Conservation (phyloP, 2,329 filamentous ascomycete genomes). For the Alternaria atra region DNA sequence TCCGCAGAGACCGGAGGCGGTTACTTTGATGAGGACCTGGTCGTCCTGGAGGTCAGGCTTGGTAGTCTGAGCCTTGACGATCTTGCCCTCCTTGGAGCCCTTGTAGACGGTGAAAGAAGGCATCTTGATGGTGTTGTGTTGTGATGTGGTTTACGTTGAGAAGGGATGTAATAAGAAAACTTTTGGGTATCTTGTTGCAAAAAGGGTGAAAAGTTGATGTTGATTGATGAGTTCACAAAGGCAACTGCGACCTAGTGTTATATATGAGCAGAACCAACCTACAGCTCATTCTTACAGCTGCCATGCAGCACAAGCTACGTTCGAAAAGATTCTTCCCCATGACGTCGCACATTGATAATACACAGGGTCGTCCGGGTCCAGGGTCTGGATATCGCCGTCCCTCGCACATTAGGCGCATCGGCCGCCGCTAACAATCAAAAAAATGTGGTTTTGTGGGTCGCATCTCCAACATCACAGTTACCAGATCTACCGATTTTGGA, state of each 20-base stretch:
- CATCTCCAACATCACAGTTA: slow-evolving; percentile 2
- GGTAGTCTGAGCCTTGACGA: slow-evolving; percentile 60
- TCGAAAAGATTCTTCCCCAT: slow-evolving; percentile 28
- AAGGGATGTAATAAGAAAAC: not conserved
- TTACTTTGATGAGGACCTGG: slow-evolving; percentile 70
- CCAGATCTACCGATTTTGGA: not conserved
- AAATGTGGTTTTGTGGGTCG: slow-evolving; percentile 11
- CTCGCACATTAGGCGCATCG: slow-evolving; percentile 17
- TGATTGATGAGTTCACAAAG: not conserved
- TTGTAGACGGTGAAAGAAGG: slow-evolving; percentile 70
- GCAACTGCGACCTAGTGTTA: slow-evolving; percentile 5
- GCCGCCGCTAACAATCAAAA: slow-evolving; percentile 23
- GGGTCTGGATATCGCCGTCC: slow-evolving; percentile 18
- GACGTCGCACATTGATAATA: slow-evolving; percentile 32
- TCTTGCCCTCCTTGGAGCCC: slow-evolving; percentile 66
- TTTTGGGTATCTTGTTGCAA: slow-evolving; percentile 4
- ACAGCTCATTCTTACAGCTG: slow-evolving; percentile 2
- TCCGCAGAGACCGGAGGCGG: slow-evolving; percentile 72
- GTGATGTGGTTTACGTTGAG: not conserved
- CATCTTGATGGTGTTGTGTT: slow-evolving; percentile 34
- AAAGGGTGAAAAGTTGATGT: slow-evolving; percentile 3
- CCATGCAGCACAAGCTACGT: slow-evolving; percentile 5
- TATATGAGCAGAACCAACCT: slow-evolving; percentile 15
- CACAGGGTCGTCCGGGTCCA: slow-evolving; percentile 20
- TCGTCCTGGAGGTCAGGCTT: slow-evolving; percentile 57